Evolutionary conservation across 129 eudicot species (phyloP), one percentile per base, ranked within the genome.

Genomic region (Silybum marianum): DNA sequence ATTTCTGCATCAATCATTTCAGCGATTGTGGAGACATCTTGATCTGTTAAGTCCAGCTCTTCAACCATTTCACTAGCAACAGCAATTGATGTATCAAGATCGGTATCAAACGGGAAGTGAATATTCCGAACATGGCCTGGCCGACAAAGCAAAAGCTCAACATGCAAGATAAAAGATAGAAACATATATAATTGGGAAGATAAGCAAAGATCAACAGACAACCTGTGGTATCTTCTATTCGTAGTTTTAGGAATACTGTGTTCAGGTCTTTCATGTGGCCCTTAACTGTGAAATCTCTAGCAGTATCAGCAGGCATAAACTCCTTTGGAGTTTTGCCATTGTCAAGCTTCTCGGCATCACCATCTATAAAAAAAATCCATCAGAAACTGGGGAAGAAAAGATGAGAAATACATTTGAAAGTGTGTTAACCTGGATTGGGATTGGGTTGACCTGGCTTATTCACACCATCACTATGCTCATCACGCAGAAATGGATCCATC

Each of bases 21-120:
- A 44, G 92, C 92, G 71, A 93, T 90, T 25, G 90, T 89, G 7
- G 99, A 84, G 34, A 90, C 93, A 46, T 96, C 99, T 73, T 96
- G 98, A 85, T 96, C 95, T 10, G 99, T 91, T n/a, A 96, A 85
- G 79, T 88, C 93, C 69, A 96, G 85, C 79, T 96, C 98, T 81
- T 96, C 92, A 78, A 96, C 99, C 99, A 96, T 96, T 87, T 96
- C 99, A 85, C 98, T 90, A 69, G 99, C 99, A 79, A 96, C 99
- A 75, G 94, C 97, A 63, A 85, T 86, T 54, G 99, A 88, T 22
- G 99, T 96, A 72, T 96, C 99, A n/a, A 81, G 90, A 44, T 93
- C 95, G 18, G 90, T 96, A 69, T 93, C 95, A 82, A 93, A 96
- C 12, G 99, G 99, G 78, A 96, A 96, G 87, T 96, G 97, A 78